phyloP scores from a whole-genome alignment of 768 basidiomycete genomes.

The Russula lepida region DNA sequence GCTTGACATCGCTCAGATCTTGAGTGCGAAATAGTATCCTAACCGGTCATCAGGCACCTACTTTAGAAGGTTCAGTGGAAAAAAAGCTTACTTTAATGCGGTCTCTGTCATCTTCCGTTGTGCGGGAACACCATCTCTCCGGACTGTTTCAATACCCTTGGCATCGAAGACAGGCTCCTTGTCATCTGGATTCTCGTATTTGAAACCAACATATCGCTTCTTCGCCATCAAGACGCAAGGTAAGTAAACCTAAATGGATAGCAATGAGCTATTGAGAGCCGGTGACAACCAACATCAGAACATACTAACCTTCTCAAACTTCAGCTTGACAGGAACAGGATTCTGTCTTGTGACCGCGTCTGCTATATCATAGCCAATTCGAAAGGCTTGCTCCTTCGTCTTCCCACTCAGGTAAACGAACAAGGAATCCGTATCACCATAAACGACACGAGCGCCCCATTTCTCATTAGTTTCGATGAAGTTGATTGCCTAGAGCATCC shows the following conservation, averaged over 20 bases:
- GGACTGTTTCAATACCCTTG: constrained; percentile 95
- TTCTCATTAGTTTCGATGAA: constrained; percentile 65
- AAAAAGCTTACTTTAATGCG: constrained; percentile 60
- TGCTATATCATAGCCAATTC: constrained; percentile 88
- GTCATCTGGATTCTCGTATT: constrained; percentile 82
- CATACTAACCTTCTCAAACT: constrained; percentile 83
- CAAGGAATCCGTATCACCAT: constrained; percentile 95
- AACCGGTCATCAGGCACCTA: not conserved
- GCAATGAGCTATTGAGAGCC: not conserved
- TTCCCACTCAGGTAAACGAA: constrained; percentile 88
- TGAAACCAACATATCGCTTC: constrained; percentile 97
- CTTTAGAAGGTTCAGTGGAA: not conserved
- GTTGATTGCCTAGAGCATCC: constrained; percentile 58
- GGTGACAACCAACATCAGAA: not conserved
- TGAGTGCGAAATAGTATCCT: constrained; percentile 88
- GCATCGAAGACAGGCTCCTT: constrained; percentile 79
- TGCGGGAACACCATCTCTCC: constrained; percentile 85
- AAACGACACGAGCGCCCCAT: constrained; percentile 89
- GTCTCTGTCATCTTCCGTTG: constrained; percentile 90
- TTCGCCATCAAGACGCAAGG: constrained; percentile 95
- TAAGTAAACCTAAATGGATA: constrained; percentile 71
- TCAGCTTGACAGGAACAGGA: constrained; percentile 87
- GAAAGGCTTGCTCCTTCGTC: constrained; percentile 89
- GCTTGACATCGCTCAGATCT: constrained; percentile 83
- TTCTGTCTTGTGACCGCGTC: constrained; percentile 79